Evolutionary conservation across 495 filamentous ascomycete genomes (phyloP), one percentile per base, ranked within the genome.

Genomic region (Penicillium cinerascens): DNA sequence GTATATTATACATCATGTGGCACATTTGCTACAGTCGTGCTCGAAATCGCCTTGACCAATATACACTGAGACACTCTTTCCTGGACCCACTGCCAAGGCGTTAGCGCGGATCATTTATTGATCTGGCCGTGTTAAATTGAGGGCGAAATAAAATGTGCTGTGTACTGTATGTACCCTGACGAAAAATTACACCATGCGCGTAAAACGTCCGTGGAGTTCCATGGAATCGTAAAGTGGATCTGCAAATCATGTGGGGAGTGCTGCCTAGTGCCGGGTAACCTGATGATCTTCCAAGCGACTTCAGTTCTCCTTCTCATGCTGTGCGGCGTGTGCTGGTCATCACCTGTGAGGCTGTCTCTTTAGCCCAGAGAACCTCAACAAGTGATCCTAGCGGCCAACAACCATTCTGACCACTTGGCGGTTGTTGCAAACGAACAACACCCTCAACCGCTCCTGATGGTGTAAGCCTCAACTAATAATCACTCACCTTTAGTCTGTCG

Each of bases 391-490:
- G 23, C 47, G 26, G 47, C 54, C 36, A 51, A 43, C 48, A 13
- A 47, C 42, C 37, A 43, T 47, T 26, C 20, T 56, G 37, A 47
- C 42, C 11, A 51, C 36, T 43, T 43, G 21, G 33, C 13, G 42
- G 36, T 51, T 56, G 37, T 47, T 51, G 47, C 26, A 37, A 25
- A 47, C 53, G 42, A 56, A 51, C 36, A 51, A 40, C n/a, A 42
- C 23, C 37, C 42, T 51, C 42, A 51, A 47, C 23, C 13, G 47
- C 42, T 20, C 41, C 38, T 43, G 42, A 56, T 47, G 20, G 47
- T 26, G 42, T 51, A 51, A 47, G 53, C 54, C 54, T 56, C 37
- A 56, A 56, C 48, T 52, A 42, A 56, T 23, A 16, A 43, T 46
- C 47, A 50, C 47, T 50, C 23, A 50, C 52, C 41, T 35, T 46